Evolutionary conservation across 1,284 basidiomycete species (phyloP).

Genomic region (Cutaneotrichosporon cyanovorans): DNA sequence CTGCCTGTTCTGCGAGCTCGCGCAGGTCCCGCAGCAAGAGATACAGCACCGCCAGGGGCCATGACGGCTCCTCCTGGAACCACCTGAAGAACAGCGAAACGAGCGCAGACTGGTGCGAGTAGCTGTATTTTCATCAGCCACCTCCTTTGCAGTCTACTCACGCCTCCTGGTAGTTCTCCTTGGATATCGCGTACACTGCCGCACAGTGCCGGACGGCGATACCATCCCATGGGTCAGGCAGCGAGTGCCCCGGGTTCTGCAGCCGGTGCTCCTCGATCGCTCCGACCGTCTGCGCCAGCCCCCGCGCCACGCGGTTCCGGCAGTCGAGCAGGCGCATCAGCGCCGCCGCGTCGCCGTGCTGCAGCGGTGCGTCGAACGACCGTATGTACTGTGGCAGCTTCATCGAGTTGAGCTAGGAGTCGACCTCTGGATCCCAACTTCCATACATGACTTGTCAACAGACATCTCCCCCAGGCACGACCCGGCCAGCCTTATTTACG

Average conservation of each 20-base stretch:
- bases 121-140: conserved; percentile 9
- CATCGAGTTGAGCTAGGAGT: conserved; percentile 25
- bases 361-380: conserved; percentile 31
- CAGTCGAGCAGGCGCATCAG: conserved; percentile 30
- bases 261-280: conserved; percentile 33
- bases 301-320: conserved; percentile 32
- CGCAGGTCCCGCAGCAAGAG: conserved; percentile 69
- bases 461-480: no score
- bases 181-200: conserved; percentile 31
- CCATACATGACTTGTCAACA: no score
- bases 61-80: conserved; percentile 66
- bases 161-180: conserved; percentile 28
- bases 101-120: conserved; percentile 34
- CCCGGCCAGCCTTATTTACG: no score
- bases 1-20: conserved; percentile 59
- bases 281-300: conserved; percentile 34
- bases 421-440: background rate
- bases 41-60: conserved; percentile 73
- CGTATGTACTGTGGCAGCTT: conserved; percentile 38
- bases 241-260: conserved; percentile 29
- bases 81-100: conserved; percentile 65
- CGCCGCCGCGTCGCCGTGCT: conserved; percentile 22
- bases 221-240: conserved; percentile 38
- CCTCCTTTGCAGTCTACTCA: background rate
- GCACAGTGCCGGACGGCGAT: conserved; percentile 41